phyloP scores from a whole-genome alignment of 805 yeast species.

The Metschnikowia santaceciliae region DNA sequence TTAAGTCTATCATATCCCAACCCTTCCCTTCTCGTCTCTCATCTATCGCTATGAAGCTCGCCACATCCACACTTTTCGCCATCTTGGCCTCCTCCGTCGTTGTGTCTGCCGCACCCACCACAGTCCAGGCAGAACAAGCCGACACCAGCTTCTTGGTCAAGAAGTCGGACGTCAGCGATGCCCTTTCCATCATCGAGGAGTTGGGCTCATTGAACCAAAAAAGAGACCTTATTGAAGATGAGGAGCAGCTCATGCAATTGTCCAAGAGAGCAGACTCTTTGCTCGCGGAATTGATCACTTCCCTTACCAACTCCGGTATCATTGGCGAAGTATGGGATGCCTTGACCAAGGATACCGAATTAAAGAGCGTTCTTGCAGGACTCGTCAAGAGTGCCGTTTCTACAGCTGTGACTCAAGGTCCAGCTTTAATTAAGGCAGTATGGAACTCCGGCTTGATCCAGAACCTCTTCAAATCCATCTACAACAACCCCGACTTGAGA shows the following conservation, averaged over 20 bases:
- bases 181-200: constrained; percentile 31
- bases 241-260: constrained; percentile 24
- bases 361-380: constrained; percentile 23
- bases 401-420: constrained; percentile 36
- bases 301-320: constrained; percentile 37
- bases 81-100: constrained; percentile 35
- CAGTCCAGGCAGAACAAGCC: constrained; percentile 13
- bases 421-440: constrained; percentile 37
- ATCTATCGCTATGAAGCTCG: constrained; percentile 33
- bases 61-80: constrained; percentile 38
- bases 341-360: constrained; percentile 30
- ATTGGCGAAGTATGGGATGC: constrained; percentile 32
- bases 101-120: constrained; percentile 33
- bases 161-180: constrained; percentile 33
- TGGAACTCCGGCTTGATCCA: constrained; percentile 40
- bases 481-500: constrained; percentile 32
- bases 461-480: constrained; percentile 27
- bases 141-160: constrained; percentile 25
- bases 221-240: constrained; percentile 32
- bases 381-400: constrained; percentile 30
- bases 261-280: constrained; percentile 34
- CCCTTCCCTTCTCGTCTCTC: neutral
- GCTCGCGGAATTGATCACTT: constrained; percentile 33
- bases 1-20: neutral
- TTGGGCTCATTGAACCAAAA: constrained; percentile 32